Conservation (phyloP, 2,329 filamentous ascomycete species). For the Leptosphaerulina australis region DNA sequence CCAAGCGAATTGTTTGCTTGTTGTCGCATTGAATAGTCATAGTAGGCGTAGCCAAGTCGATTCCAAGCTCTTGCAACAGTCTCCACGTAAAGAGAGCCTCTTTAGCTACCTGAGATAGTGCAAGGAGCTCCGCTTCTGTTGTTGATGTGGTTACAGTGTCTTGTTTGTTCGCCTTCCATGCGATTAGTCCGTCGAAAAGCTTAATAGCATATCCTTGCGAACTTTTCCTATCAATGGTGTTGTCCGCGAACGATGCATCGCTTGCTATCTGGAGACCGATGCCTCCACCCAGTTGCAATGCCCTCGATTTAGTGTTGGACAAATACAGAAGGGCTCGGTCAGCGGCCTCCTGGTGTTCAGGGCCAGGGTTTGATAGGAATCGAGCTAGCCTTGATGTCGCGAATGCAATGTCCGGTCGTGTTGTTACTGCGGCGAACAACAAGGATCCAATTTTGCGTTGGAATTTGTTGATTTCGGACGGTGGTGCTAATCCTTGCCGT, state of each 20-base stretch:
- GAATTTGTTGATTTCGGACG: neutral
- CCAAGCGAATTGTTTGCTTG: conserved; percentile 6
- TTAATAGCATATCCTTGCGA: neutral
- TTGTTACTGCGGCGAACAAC: conserved; percentile 10
- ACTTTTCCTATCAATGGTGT: neutral
- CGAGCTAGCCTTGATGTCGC: conserved; percentile 2
- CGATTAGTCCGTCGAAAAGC: neutral
- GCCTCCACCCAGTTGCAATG: conserved; percentile 3
- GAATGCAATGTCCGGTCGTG: conserved; percentile 11
- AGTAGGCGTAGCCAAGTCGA: neutral
- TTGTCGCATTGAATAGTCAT: conserved; percentile 10
- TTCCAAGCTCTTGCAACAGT: too few relatives aligned
- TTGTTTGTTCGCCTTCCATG: neutral
- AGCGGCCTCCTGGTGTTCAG: conserved; percentile 1
- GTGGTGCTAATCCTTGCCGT: neutral
- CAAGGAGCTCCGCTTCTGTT: conserved; percentile 12
- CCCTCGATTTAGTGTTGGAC: neutral
- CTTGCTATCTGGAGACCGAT: conserved; percentile 12
- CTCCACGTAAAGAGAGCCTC: neutral
- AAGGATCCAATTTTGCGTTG: neutral
- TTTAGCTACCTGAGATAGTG: conserved; percentile 7
- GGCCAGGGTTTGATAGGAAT: conserved; percentile 2
- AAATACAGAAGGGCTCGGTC: conserved; percentile 14
- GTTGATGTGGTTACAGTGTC: conserved; percentile 5
- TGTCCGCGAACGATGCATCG: too few relatives aligned